phyloP scores from a whole-genome alignment of 78 protist species.

The Fonticula alba region DNA sequence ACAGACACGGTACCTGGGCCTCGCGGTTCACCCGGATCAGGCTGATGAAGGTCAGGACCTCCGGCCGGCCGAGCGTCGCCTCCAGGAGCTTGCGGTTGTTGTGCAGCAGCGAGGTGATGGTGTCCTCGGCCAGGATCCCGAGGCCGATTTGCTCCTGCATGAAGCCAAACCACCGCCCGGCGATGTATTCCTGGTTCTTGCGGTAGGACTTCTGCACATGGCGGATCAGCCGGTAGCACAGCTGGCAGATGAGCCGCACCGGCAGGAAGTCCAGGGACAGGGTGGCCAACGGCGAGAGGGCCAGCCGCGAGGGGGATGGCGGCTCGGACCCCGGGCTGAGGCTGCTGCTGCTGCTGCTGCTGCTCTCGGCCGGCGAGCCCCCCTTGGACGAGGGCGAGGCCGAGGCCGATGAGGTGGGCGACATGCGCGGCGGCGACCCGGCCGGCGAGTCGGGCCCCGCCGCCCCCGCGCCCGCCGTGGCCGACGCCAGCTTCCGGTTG shows the following conservation, averaged over 20 bases:
- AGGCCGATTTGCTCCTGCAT: slow-evolving; percentile 19
- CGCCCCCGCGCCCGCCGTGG: too few species aligned
- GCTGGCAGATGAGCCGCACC: slow-evolving; percentile 4
- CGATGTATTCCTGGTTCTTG: slow-evolving; percentile 1
- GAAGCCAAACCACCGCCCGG: background rate
- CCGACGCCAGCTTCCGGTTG: too few species aligned
- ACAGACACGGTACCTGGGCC: background rate
- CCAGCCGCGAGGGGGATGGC: too few species aligned
- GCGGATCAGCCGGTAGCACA: slow-evolving; percentile 13
- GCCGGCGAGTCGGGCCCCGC: too few species aligned
- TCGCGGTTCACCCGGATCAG: slow-evolving; percentile 1
- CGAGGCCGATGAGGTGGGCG: too few species aligned
- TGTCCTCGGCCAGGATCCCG: slow-evolving; percentile 13
- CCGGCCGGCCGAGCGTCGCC: background rate
- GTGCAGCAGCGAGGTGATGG: slow-evolving; percentile 21
- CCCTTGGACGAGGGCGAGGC: too few species aligned
- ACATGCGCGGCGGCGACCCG: too few species aligned
- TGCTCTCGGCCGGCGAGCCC: too few species aligned
- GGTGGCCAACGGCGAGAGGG: too few species aligned
- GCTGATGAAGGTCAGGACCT: background rate
- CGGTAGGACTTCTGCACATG: background rate
- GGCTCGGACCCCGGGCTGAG: too few species aligned
- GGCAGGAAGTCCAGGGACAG: too few species aligned
- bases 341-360: too few species aligned
- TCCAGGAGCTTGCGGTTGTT: slow-evolving; percentile 14